Conservation (phyloP, 1,139 yeast species). For the Pichia sp. region DNA sequence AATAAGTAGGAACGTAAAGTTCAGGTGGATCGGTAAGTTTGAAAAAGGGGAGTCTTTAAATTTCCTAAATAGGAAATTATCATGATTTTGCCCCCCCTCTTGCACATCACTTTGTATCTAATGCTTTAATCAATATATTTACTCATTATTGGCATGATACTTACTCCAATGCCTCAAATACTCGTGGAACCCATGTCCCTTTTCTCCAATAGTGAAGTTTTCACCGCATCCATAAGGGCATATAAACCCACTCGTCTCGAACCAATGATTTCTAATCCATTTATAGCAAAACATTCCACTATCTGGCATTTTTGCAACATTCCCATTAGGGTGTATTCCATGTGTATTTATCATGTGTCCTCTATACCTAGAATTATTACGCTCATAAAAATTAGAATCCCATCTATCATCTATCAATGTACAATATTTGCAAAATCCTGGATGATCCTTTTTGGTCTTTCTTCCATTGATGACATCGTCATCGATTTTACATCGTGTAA, state of each 20-base stretch:
- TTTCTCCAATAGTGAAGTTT: slow-evolving; percentile 12
- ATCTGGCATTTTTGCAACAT: slow-evolving; percentile 6
- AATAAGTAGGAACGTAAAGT: too few species aligned
- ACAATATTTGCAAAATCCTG: slow-evolving; percentile 16
- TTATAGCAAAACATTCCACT: slow-evolving; percentile 9
- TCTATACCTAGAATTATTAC: slow-evolving; percentile 16
- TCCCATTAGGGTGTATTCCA: slow-evolving; percentile 15
- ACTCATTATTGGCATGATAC: slow-evolving; percentile 3
- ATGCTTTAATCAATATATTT: too few species aligned
- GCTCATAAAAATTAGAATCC: slow-evolving; percentile 12
- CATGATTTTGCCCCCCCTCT: too few species aligned
- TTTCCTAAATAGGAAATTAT: too few species aligned
- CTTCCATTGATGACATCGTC: slow-evolving; percentile 8
- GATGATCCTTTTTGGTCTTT: slow-evolving; percentile 14
- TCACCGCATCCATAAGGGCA: slow-evolving; percentile 11
- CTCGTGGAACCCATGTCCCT: slow-evolving; percentile 15
- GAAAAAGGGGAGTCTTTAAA: too few species aligned
- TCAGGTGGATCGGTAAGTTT: too few species aligned
- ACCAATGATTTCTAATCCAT: slow-evolving; percentile 14
- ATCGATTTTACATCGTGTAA: slow-evolving; percentile 10
- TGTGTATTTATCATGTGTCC: slow-evolving; percentile 18
- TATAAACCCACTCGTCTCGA: slow-evolving; percentile 12
- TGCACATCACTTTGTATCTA: too few species aligned
- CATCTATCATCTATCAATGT: slow-evolving; percentile 5
- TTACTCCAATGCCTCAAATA: slow-evolving; percentile 14